A percentile compares a stretch with the other conserved stretches of the same genome.
phyloP scores from a whole-genome alignment of 169 alveolate genomes.

The Plasmodium reichenowi region DNA sequence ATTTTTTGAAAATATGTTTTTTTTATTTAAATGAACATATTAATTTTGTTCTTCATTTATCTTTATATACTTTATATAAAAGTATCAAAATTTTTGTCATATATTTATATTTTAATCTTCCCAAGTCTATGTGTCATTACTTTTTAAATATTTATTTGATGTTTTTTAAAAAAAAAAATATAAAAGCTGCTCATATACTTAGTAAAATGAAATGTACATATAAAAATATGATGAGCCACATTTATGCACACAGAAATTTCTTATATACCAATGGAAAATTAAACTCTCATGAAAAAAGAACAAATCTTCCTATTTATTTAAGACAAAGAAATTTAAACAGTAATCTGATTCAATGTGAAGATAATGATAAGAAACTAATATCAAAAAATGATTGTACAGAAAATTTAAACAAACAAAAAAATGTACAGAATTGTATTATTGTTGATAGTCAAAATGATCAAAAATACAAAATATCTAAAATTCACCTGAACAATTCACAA shows the following conservation, averaged over 20 bases:
- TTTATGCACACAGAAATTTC: conserved; percentile 6
- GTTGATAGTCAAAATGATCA: background rate
- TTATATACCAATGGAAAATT: background rate
- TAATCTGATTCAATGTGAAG: too few species aligned
- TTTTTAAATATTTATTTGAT: conserved; percentile 40
- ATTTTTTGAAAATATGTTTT: conserved; percentile 46
- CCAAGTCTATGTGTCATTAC: conserved; percentile 39
- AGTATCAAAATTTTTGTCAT: conserved; percentile 32
- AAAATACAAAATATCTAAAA: background rate
- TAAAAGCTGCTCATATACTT: background rate
- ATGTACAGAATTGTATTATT: background rate
- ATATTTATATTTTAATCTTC: conserved; percentile 60
- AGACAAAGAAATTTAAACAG: too few species aligned
- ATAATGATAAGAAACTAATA: too few species aligned
- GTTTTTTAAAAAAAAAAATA: conserved; percentile 42
- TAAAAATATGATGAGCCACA: conserved; percentile 19
- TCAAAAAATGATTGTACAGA: background rate
- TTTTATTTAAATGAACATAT: conserved; percentile 56
- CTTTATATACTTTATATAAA: conserved; percentile 40
- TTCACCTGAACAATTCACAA: conserved; percentile 11
- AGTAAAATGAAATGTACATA: conserved; percentile 44
- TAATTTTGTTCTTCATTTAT: conserved; percentile 22
- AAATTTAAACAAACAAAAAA: background rate
- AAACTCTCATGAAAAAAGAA: background rate
- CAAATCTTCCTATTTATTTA: background rate